Base-by-base conservation (phyloP, 192 early-diverging fungal genomes). In the Coemansia sp. region DNA sequence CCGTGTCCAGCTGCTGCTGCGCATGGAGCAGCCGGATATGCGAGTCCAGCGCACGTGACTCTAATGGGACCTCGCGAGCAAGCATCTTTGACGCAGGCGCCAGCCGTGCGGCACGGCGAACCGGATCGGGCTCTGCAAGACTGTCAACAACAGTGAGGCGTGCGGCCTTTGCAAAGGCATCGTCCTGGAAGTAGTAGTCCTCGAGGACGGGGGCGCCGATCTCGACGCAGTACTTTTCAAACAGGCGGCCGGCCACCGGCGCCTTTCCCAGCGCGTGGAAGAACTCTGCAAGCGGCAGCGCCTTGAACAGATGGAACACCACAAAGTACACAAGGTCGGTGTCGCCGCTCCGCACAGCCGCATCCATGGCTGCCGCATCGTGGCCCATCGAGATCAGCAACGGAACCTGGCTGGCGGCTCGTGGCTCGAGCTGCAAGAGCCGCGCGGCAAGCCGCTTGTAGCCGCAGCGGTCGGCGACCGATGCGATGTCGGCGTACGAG, bases 111-210 rank as follows among this genome's bases (percentile, higher is more conserved):
- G 90, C 86, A 2, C 89, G 83, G 45, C 84, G 86, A 10, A 62
- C 57, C 3, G 83, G 63, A 60, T 93, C 90, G 0, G 36, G 23
- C 39, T 76, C 64, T n/a, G 14, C 44, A 18, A 76, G 67, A 43
- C 69, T 89, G 65, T 45, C 73, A 14, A 38, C 85, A 9, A 67
- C 80, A n/a, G 71, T 86, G 43, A 49, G 94, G 87, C 65, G 82
- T 82, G 52, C 95, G 80, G 20, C 89, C 76, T 45, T 78, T 62
- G 58, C 91, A 85, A 85, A 73, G 2, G 82, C 73, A 30, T 99
- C 98, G 69, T 97, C 94, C 74, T 99, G 95, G 68, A 93, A 98
- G 79, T 99, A 99, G 68, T 96, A 99, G 71, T 98, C 92, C 51
- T 90, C 89, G 49, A 99, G 85, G 0, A 97, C 72, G 16, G 91